Percentiles rank a stretch among this genome's conserved stretches.
Conservation (phyloP, 2,329 filamentous ascomycete species). For the Thelonectria olida region DNA sequence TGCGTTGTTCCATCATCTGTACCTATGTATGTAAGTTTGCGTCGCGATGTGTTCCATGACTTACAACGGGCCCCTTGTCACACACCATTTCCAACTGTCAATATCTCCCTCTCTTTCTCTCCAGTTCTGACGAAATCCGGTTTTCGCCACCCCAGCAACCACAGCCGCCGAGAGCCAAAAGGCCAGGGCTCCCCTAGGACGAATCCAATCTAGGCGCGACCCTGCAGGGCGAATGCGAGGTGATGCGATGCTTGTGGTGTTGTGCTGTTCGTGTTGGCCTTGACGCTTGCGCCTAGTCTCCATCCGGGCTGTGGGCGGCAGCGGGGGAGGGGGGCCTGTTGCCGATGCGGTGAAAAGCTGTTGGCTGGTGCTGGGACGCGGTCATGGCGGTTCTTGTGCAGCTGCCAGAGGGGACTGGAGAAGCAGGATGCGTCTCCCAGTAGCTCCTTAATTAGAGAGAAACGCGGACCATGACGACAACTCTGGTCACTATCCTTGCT, state of each 20-base stretch:
- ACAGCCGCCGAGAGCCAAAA: too few relatives aligned
- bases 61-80: background rate
- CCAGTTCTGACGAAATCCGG: background rate
- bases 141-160: background rate
- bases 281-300: conserved; percentile 23
- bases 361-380: background rate
- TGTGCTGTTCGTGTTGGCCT: conserved; percentile 31
- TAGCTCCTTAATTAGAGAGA: background rate
- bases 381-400: background rate
- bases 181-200: background rate
- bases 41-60: too few relatives aligned
- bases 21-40: too few relatives aligned
- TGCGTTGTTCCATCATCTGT: background rate
- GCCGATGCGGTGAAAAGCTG: conserved; percentile 11
- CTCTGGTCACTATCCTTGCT: background rate
- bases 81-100: background rate
- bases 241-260: conserved; percentile 35
- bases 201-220: conserved; percentile 17
- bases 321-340: background rate
- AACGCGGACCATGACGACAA: conserved; percentile 10
- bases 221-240: conserved; percentile 28
- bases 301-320: conserved; percentile 3
- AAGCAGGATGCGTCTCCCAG: conserved; percentile 1
- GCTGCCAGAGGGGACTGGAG: too few relatives aligned
- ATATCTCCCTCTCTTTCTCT: background rate